Evolutionary conservation across 2,329 filamentous ascomycete genomes (phyloP).

Genomic region (Xylaria sp.): DNA sequence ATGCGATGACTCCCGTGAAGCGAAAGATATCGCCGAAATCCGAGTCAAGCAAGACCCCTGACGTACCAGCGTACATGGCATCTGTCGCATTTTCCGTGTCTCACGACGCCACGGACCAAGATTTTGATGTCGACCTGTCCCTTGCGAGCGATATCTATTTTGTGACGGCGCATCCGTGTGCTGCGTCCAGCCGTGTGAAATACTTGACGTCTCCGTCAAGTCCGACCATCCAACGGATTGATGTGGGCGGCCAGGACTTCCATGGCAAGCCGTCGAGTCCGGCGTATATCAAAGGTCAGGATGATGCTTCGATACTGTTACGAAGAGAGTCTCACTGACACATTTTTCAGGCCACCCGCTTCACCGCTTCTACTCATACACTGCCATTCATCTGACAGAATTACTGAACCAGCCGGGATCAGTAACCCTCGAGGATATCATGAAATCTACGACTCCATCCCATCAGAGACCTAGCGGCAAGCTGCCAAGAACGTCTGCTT

Average conservation of each 20-base stretch:
- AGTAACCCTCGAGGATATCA: constrained; percentile 17
- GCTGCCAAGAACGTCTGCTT: constrained; percentile 18
- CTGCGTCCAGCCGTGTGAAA: constrained; percentile 51
- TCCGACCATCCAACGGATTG: constrained; percentile 54
- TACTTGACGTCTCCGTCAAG: constrained; percentile 56
- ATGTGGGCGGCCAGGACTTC: constrained; percentile 43
- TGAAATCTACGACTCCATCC: constrained; percentile 6
- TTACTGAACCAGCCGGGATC: constrained; percentile 45
- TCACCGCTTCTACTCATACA: constrained; percentile 58
- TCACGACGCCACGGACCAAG: constrained; percentile 37
- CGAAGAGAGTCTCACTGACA: constrained; percentile 13
- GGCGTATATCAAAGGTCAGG: constrained; percentile 44
- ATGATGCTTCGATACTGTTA: constrained; percentile 1
- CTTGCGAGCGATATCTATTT: constrained; percentile 58
- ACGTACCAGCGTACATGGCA: constrained; percentile 38
- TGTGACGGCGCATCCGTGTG: constrained; percentile 61
- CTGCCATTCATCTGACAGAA: constrained; percentile 53
- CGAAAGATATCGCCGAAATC: constrained; percentile 35
- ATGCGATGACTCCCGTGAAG: constrained; percentile 41
- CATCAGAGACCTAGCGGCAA: constrained; percentile 14
- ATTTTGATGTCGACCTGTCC: constrained; percentile 38
- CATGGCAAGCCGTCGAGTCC: constrained; percentile 42
- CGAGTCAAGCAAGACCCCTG: constrained; percentile 30
- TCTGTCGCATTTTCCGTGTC: constrained; percentile 39
- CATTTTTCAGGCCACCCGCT: constrained; percentile 50